A percentile compares a stretch with the other conserved stretches of the same genome.
These are phyloP conservation scores for Barnettozyma californica DNA, from an alignment of 805 yeast species.

Conservation along the genomic window DNA sequence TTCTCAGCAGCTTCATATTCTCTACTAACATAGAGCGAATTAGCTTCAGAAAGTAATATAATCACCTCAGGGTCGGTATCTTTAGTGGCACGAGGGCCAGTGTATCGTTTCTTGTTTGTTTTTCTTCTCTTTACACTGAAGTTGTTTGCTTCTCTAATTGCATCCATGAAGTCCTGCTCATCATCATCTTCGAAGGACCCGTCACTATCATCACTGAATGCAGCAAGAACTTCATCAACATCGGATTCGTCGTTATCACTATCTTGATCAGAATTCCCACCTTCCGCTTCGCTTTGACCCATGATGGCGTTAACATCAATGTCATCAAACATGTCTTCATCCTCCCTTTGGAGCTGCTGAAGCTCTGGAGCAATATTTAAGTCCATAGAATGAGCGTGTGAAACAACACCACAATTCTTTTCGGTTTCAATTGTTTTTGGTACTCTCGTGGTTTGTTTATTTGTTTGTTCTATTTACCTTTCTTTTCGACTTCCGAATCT, in stretches of 20 bases:
- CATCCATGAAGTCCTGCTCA: constrained; percentile 49
- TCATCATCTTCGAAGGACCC: constrained; percentile 35
- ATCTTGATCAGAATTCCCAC: constrained; percentile 10
- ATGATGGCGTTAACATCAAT: constrained; percentile 29
- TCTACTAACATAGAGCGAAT: constrained; percentile 68
- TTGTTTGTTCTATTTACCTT: not conserved
- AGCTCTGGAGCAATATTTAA: constrained; percentile 4
- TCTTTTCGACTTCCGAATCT: not conserved
- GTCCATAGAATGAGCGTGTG: not conserved
- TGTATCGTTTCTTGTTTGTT: constrained; percentile 30
- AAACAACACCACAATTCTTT: not conserved
- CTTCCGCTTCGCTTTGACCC: constrained; percentile 15
- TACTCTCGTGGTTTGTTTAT: not conserved
- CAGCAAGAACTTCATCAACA: constrained; percentile 32
- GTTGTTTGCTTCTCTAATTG: constrained; percentile 62
- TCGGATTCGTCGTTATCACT: constrained; percentile 15
- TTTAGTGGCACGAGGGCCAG: constrained; percentile 28
- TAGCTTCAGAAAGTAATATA: constrained; percentile 61
- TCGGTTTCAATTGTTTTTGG: not conserved
- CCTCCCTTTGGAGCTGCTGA: constrained; percentile 1
- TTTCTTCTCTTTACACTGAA: constrained; percentile 43
- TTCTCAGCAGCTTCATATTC: constrained; percentile 56
- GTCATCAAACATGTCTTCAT: constrained; percentile 19
- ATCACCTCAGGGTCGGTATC: constrained; percentile 71
- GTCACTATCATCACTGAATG: constrained; percentile 31